These are phyloP conservation scores for Periconia digitata DNA, from an alignment of 2,329 filamentous ascomycete genomes.

Conservation along the genomic window DNA sequence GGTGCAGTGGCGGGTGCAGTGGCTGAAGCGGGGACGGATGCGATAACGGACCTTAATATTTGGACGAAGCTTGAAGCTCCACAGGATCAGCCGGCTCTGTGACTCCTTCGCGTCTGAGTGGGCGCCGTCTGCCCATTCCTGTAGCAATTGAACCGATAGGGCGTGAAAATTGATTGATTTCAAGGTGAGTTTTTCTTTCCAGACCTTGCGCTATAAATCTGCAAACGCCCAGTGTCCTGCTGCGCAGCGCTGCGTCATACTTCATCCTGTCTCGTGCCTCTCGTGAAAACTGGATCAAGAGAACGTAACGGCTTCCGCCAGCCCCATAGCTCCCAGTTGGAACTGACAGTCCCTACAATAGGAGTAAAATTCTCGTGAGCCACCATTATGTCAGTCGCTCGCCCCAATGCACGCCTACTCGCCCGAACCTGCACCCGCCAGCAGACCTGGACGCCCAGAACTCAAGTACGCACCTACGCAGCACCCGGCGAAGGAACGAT, in stretches of 20 bases:
- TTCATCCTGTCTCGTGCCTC: background rate
- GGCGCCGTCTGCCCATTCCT: background rate
- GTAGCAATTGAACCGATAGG: background rate
- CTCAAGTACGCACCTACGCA: slow-evolving; percentile 58
- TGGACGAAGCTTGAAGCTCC: no score
- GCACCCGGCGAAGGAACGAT: slow-evolving; percentile 62
- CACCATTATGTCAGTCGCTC: slow-evolving; percentile 36
- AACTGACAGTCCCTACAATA: background rate
- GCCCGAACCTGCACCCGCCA: slow-evolving; percentile 14
- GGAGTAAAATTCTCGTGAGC: background rate
- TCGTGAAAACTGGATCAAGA: background rate
- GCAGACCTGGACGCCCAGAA: slow-evolving; percentile 23
- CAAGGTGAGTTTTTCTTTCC: background rate
- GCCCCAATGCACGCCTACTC: slow-evolving; percentile 30
- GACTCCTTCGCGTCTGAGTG: background rate
- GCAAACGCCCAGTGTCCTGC: no score
- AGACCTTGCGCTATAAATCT: no score
- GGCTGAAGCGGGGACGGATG: background rate
- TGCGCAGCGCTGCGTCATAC: background rate
- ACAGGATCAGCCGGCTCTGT: background rate
- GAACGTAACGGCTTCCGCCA: no score
- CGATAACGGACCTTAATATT: slow-evolving; percentile 1
- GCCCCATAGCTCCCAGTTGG: background rate
- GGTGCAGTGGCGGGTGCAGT: background rate
- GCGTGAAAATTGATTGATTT: background rate